Evolutionary conservation across 495 filamentous ascomycete genomes (phyloP).

Genomic region (Penicillium cinerascens): DNA sequence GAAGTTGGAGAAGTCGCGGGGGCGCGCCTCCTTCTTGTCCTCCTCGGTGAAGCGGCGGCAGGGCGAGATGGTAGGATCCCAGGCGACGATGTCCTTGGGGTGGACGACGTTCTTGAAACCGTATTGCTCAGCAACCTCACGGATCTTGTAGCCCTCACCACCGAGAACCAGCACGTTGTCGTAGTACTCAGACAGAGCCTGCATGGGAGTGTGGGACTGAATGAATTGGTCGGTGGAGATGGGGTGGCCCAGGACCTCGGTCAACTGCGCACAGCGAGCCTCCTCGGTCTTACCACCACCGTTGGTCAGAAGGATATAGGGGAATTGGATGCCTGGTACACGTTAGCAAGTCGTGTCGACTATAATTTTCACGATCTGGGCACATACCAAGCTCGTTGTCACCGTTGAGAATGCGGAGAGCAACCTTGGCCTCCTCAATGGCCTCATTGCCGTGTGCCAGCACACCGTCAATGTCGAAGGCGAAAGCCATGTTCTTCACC

Average conservation of each 20-base stretch:
- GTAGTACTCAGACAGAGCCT: constrained; percentile 79
- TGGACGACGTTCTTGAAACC: constrained; percentile 87
- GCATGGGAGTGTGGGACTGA: constrained; percentile 92
- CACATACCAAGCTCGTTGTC: constrained; percentile 66
- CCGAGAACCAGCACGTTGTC: constrained; percentile 83
- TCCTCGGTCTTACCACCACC: constrained; percentile 53
- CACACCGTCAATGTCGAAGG: constrained; percentile 91
- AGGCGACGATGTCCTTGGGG: constrained; percentile 85
- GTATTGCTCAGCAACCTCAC: constrained; percentile 78
- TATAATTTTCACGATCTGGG: background rate
- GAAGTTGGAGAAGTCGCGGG: constrained; percentile 61
- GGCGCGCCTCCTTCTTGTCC: constrained; percentile 62
- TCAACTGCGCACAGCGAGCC: constrained; percentile 76
- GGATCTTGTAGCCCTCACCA: constrained; percentile 86
- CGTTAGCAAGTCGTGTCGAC: background rate
- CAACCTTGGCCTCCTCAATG: constrained; percentile 76
- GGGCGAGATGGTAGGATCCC: constrained; percentile 75
- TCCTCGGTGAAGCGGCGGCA: constrained; percentile 70
- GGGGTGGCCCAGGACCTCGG: constrained; percentile 64
- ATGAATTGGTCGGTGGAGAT: constrained; percentile 88
- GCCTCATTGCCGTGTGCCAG: constrained; percentile 74
- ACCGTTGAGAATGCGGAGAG: constrained; percentile 79
- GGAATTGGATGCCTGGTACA: constrained; percentile 40
- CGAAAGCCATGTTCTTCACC: constrained; percentile 74
- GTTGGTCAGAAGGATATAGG: background rate